Conservation (phyloP, 139 green algal species). For the Tetraselmis striata region DNA sequence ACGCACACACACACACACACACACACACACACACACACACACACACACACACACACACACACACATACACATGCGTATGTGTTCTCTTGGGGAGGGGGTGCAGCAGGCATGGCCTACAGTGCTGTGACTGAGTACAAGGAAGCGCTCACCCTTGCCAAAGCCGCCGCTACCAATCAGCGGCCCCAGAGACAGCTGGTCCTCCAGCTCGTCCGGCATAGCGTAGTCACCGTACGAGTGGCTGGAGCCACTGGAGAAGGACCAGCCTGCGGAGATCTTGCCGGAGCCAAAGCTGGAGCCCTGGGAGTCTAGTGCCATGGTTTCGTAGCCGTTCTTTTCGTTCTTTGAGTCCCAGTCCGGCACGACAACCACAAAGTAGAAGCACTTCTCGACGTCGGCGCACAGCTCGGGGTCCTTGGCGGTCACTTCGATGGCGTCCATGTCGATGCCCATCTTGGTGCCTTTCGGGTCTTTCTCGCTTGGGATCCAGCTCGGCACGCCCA, state of each 20-base stretch:
- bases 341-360: background rate
- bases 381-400: background rate
- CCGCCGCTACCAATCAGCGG: background rate
- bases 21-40: too few relatives aligned
- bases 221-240: background rate
- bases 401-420: background rate
- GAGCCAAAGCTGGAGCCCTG: background rate
- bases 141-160: background rate
- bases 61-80: too few relatives aligned
- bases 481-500: constrained; percentile 24
- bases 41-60: too few relatives aligned
- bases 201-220: background rate
- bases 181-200: background rate
- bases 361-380: background rate
- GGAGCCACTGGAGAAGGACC: background rate
- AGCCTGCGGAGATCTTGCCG: background rate
- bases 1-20: too few relatives aligned
- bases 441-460: background rate
- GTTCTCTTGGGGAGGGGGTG: too few relatives aligned
- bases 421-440: background rate
- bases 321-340: background rate
- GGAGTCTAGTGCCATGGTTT: too few relatives aligned
- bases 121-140: background rate
- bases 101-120: too few relatives aligned
- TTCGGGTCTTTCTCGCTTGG: background rate